phyloP scores from a whole-genome alignment of 352 stramenopile genomes.

The Globisporangium cederbergense region DNA sequence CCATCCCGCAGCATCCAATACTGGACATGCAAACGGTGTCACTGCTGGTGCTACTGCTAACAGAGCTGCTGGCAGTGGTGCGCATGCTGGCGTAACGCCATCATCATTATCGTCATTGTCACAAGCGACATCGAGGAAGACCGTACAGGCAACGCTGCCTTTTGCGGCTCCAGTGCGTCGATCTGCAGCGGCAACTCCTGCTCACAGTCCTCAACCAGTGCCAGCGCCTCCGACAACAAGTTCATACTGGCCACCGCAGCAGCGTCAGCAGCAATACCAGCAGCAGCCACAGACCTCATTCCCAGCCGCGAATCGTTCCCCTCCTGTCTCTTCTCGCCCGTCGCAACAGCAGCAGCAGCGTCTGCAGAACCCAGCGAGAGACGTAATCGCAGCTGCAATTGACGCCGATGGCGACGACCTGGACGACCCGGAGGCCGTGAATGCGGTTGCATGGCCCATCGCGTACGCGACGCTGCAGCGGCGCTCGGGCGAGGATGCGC shows the following conservation, averaged over 20 bases:
- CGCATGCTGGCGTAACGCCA: background rate
- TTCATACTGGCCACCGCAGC: constrained; percentile 1
- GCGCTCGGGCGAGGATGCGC: constrained; percentile 42
- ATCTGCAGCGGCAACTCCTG: background rate
- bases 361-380: background rate
- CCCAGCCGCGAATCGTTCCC: background rate
- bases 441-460: constrained; percentile 9
- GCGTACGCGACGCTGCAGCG: constrained; percentile 19
- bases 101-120: background rate
- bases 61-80: background rate
- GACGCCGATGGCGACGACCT: constrained; percentile 11
- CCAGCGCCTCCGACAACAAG: constrained; percentile 6
- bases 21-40: background rate
- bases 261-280: background rate
- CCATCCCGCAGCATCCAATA: background rate
- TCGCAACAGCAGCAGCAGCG: background rate
- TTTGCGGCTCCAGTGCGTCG: constrained; percentile 29
- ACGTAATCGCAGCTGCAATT: background rate
- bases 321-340: background rate
- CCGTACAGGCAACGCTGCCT: constrained; percentile 60
- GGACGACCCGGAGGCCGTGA: background rate
- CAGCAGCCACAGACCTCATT: background rate
- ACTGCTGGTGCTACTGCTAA: background rate
- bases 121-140: constrained; percentile 29
- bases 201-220: constrained; percentile 12